These are phyloP conservation scores for Xylariaceae sp. DNA, from an alignment of 2,329 filamentous ascomycete genomes.

Conservation along the genomic window DNA sequence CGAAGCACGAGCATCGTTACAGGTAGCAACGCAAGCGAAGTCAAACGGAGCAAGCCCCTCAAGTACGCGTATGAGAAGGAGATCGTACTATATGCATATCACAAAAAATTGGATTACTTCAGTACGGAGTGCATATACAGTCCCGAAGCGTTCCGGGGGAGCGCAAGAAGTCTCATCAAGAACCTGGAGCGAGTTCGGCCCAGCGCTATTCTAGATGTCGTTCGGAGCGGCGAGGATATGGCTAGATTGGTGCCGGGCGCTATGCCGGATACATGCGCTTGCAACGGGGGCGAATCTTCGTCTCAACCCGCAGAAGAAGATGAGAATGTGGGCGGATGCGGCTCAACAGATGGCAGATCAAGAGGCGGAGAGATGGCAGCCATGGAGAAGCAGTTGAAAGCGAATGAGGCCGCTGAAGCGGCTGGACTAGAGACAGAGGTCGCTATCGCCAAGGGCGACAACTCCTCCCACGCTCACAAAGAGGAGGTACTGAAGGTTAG, in stretches of 20 bases:
- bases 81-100: constrained; percentile 94
- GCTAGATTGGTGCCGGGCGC: constrained; percentile 72
- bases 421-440: constrained; percentile 64
- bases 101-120: constrained; percentile 97
- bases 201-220: constrained; percentile 91
- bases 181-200: constrained; percentile 89
- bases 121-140: constrained; percentile 98
- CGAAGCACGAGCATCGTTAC: constrained; percentile 89
- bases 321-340: constrained; percentile 69
- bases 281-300: constrained; percentile 40
- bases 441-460: constrained; percentile 35
- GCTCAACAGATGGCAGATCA: constrained; percentile 61
- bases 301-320: constrained; percentile 37
- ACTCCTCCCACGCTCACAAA: constrained; percentile 33
- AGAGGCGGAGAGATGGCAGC: constrained; percentile 74
- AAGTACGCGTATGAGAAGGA: constrained; percentile 99
- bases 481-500: constrained; percentile 30
- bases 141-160: constrained; percentile 92
- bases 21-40: constrained; percentile 71
- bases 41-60: constrained; percentile 91
- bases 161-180: constrained; percentile 87
- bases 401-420: constrained; percentile 58
- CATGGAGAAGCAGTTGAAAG: constrained; percentile 72
- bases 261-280: constrained; percentile 44
- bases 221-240: constrained; percentile 94